Base-by-base conservation (phyloP, 2,329 filamentous ascomycete species). In the Cladosporium sp. region DNA sequence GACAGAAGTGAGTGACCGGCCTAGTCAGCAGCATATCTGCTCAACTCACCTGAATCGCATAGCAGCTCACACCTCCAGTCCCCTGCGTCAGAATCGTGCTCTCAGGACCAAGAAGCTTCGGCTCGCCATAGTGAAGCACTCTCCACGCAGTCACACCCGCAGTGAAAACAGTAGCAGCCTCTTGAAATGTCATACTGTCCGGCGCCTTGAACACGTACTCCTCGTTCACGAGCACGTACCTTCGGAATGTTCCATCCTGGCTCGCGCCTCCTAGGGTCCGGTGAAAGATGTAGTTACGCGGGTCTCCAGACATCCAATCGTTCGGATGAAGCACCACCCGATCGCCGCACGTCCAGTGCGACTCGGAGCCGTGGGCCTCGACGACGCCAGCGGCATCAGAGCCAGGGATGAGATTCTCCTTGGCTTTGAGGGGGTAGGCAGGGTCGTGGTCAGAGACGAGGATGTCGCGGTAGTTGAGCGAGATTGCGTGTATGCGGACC, bases 301-400 rank as follows among this genome's bases (percentile, higher is more conserved):
- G 35, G 37, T 72, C 69, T 11, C 58, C 62, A 7, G 62, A 56
- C 23, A 46, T 16, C 71, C 70, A 73, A 21, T 60, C 67, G 35
- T 71, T 72, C 7, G 69, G 66, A n/a, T 71, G 69, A 1, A 84
- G 83, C 55, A 90, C 80, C 49, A 91, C 89, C 18, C 87, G 85
- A 64, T 90, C 85, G 66, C 89, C 88, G 18, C 58, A 55, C 57
- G 65, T 68, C 71, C 71, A 80, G 75, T 63, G 81, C 7, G 68
- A 70, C n/a, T 31, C 58, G 8, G 64, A 71, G 37, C 85, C 85
- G 31, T 83, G 70, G 16, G 80, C 74, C 4, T 85, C 78, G 62
- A 91, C 80, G 18, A 82, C 80, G 50, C 89, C 89, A 75, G 87
- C 89, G 82, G 89, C 90, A 75, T 91, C 89, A 40, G 56, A n/a